phyloP scores from a whole-genome alignment of 2,329 filamentous ascomycete species.

The Lecanicillium sp. region DNA sequence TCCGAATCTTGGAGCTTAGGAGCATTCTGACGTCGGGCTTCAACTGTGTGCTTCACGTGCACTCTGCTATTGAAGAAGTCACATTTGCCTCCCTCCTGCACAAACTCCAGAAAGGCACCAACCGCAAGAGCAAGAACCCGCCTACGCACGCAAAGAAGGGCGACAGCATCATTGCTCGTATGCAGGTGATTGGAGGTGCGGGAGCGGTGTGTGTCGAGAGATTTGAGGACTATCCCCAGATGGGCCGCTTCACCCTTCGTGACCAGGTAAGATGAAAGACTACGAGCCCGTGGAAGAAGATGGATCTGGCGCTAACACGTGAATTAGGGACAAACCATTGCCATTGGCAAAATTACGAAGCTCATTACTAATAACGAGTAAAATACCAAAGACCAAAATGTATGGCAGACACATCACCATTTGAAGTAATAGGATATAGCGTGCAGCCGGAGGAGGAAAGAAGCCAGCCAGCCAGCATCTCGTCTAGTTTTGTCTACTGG shows the following conservation, averaged over 20 bases:
- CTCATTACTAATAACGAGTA: conserved; percentile 46
- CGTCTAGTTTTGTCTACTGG: no score
- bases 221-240: conserved; percentile 93
- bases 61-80: conserved; percentile 95
- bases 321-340: conserved; percentile 88
- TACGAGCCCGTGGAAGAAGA: background rate
- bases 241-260: conserved; percentile 83
- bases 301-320: conserved; percentile 20
- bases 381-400: conserved; percentile 1
- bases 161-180: conserved; percentile 80
- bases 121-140: conserved; percentile 84
- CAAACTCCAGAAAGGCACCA: conserved; percentile 91
- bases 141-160: conserved; percentile 82
- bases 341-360: conserved; percentile 98
- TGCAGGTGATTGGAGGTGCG: conserved; percentile 79
- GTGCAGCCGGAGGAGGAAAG: conserved; percentile 7
- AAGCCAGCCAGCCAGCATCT: conserved; percentile 4
- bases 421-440: background rate
- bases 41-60: conserved; percentile 96
- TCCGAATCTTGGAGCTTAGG: conserved; percentile 90
- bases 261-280: conserved; percentile 58
- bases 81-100: conserved; percentile 83
- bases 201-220: conserved; percentile 86
- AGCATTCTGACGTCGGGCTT: conserved; percentile 89
- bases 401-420: background rate